These are phyloP conservation scores for Coniochaeta sp. DNA, from an alignment of 2,329 filamentous ascomycete genomes.

Conservation along the genomic window DNA sequence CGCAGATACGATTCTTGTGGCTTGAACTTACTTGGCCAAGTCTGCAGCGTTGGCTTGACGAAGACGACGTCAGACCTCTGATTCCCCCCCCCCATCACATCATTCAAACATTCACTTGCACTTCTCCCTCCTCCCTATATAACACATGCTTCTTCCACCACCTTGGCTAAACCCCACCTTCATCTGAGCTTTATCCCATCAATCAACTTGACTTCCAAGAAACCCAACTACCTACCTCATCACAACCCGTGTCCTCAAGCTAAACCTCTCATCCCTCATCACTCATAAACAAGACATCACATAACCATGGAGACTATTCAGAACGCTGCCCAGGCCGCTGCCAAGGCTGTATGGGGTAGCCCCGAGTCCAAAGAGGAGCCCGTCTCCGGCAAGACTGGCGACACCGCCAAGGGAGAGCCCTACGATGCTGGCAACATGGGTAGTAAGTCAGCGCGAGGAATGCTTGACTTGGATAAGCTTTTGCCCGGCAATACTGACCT, in stretches of 20 bases:
- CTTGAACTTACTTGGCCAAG: neutral
- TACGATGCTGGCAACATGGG: conserved; percentile 74
- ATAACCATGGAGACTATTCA: conserved; percentile 57
- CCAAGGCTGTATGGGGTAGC: conserved; percentile 42
- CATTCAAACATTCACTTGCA: neutral
- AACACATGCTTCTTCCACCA: neutral
- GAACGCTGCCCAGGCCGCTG: conserved; percentile 42
- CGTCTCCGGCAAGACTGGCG: conserved; percentile 61
- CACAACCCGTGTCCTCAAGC: neutral
- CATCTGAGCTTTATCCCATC: neutral
- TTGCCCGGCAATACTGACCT: neutral
- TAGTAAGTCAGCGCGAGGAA: conserved; percentile 31
- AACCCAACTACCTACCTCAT: neutral
- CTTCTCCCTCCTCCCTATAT: neutral
- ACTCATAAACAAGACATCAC: too few relatives aligned
- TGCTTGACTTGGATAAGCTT: neutral
- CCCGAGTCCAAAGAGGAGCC: conserved; percentile 49
- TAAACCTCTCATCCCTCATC: too few relatives aligned
- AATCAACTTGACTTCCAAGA: neutral
- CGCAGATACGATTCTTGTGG: neutral
- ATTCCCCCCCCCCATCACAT: neutral
- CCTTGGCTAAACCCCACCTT: neutral
- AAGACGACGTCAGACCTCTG: neutral
- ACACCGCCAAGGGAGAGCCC: conserved; percentile 62
- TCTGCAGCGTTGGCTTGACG: neutral